phyloP scores from a whole-genome alignment of 2,329 filamentous ascomycete species.

The Beauveria medogensis region DNA sequence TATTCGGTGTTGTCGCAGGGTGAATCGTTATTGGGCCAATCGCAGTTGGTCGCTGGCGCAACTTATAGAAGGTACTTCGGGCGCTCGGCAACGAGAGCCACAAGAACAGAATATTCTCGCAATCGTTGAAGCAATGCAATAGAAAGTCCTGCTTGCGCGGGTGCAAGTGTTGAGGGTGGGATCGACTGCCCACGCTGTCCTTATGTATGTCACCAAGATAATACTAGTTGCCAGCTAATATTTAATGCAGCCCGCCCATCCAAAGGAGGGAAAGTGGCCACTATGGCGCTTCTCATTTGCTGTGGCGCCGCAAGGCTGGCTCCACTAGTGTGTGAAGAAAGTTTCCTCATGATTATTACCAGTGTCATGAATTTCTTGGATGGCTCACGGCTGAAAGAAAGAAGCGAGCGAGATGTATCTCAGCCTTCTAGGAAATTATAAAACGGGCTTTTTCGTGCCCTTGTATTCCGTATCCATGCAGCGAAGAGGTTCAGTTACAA shows the following conservation, averaged over 20 bases:
- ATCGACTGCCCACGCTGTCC: conserved; percentile 19
- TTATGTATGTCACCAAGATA: conserved; percentile 5
- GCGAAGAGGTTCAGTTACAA: no score
- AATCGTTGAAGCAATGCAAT: neutral
- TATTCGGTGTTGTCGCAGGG: neutral
- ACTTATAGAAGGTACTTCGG: no score
- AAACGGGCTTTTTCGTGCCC: no score
- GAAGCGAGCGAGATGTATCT: no score
- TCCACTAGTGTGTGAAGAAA: neutral
- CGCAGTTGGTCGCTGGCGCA: neutral
- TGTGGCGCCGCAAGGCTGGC: neutral
- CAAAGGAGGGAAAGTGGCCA: neutral
- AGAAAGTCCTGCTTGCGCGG: neutral
- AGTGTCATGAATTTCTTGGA: neutral
- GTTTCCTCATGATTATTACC: neutral
- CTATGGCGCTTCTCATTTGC: conserved; percentile 4
- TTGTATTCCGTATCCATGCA: no score
- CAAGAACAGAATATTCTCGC: neutral
- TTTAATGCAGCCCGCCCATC: neutral
- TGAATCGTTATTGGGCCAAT: neutral
- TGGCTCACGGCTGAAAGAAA: neutral
- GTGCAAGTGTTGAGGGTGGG: neutral
- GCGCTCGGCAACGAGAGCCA: neutral
- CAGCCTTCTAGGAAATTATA: no score
- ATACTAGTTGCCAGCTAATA: neutral